Conservation (phyloP, 768 basidiomycete species). For the Tephrocybe rancida region DNA sequence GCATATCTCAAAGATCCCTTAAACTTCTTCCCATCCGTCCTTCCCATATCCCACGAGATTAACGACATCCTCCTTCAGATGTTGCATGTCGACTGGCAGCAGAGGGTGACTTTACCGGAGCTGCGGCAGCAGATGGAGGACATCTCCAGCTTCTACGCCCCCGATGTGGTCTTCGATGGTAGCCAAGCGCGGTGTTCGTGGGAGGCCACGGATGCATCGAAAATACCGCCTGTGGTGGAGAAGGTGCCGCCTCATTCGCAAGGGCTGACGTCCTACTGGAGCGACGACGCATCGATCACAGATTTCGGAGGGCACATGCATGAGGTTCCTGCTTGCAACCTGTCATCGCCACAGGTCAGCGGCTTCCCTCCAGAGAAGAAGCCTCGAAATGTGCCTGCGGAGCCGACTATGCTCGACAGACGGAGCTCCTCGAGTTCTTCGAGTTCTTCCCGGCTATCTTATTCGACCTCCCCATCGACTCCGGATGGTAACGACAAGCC, state of each 20-base stretch:
- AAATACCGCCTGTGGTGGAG: slow-evolving; percentile 18
- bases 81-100: slow-evolving; percentile 71
- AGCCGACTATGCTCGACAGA: slow-evolving; percentile 5
- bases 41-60: slow-evolving; percentile 76
- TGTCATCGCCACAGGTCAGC: slow-evolving; percentile 8
- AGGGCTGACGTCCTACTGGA: slow-evolving; percentile 22
- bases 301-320: slow-evolving; percentile 1
- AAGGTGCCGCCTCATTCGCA: slow-evolving; percentile 4
- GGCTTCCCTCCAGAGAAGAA: background rate
- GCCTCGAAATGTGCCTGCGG: background rate
- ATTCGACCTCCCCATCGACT: slow-evolving; percentile 16
- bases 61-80: slow-evolving; percentile 76
- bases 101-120: slow-evolving; percentile 51
- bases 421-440: slow-evolving; percentile 8
- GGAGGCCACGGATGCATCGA: slow-evolving; percentile 64
- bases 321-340: background rate
- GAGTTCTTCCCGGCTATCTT: slow-evolving; percentile 11
- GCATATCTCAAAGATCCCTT: slow-evolving; percentile 78
- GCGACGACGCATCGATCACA: slow-evolving; percentile 16
- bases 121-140: slow-evolving; percentile 58
- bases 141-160: slow-evolving; percentile 68
- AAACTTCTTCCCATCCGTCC: slow-evolving; percentile 84
- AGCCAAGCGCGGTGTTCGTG: slow-evolving; percentile 79
- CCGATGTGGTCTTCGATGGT: slow-evolving; percentile 78
- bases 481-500: slow-evolving; percentile 9